Base-by-base conservation (phyloP, 768 basidiomycete genomes). In the Mycena kentingensis region DNA sequence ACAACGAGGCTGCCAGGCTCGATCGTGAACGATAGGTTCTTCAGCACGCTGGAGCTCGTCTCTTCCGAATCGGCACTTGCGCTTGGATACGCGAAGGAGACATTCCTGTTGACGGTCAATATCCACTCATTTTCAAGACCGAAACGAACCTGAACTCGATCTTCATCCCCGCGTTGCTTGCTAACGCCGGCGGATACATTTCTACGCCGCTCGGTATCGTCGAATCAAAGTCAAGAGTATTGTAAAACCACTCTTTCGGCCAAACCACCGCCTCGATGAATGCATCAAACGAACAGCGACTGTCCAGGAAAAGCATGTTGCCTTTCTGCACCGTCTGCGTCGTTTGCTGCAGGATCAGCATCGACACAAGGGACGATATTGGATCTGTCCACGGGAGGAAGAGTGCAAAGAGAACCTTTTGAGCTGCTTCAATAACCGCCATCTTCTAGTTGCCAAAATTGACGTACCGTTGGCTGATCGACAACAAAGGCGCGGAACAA, bases 1-100 rank as follows among this genome's bases (percentile, higher is more conserved):
- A 70, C 64, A 3, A 68, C 72, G 4, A 71, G 57, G 18, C 67
- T 65, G 4, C 71, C 71, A 5, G 65, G 63, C 12, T 57, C 51
- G 24, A 73, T 65, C 11, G 59, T 58, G 42, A 73, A 70, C 4
- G 64, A 65, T 3, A 70, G 60, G 41, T 61, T 50, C 11, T n/a
- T 57, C 19, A 42, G 57, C 46, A 51, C 54, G 61, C 52, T 27
- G 49, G 41, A 42, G 10, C 41, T 42, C 41, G 24, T 42, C 21
- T 42, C 11, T 11, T n/a, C n/a, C 10, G 26, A 42, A 24, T 55
- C 42, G 11, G 11, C n/a, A n/a, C n/a, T n/a, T n/a, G n/a, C n/a
- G n/a, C n/a, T n/a, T n/a, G n/a, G n/a, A 19, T 51, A 46, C 28
- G 22, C 43, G 21, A 54, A 46, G 13, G 53, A 53, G 11, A 59